Evolutionary conservation across 2,329 filamentous ascomycete genomes (phyloP), one percentile per base, ranked within the genome.

Genomic region (Phialocephala sp.): DNA sequence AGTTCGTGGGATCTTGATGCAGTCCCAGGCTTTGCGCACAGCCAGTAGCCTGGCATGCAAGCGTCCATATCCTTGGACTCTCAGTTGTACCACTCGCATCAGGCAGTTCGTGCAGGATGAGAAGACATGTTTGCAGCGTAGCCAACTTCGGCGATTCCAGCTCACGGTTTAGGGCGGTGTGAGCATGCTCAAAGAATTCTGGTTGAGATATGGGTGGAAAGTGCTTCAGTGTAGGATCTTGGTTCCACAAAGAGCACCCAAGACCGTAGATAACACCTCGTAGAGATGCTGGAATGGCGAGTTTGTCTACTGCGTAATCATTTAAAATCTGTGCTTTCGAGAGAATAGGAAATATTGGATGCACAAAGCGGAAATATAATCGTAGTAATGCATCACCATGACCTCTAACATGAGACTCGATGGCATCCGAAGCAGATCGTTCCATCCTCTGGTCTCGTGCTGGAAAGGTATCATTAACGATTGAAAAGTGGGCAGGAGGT

Each of bases 11-110:
- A 20, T 83, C 80, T 57, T 78, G 79, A 45, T 83, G 81, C 4
- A 83, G 76, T 5, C 81, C 81, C 15, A 81, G 77, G 70, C 81
- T 81, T 62, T 83, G 81, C 0, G 81, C 81, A 62, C 77, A 79
- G 0, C 81, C 78, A 0, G 79, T 79, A 2, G 79, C 78, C 66
- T 82, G 81, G 4, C 80, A 77, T 0, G 80, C 76, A 54, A 81
- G 72, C 0, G 78, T 78, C 80, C 81, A 83, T 0, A 79, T 79
- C 20, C 77, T 77, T 0, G 81, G 82, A 6, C 80, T 82, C 68
- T 83, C 81, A 4, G 82, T 80, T 14, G 80, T 82, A 36, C 79
- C 81, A 20, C 80, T 81, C 14, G 77, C 77, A 0, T 81, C 80
- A 0, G 82, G 79, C 15, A 78, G 77, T 67, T 83, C 77, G 63